These are phyloP conservation scores for Apiospora malaysiana DNA, from an alignment of 2,329 filamentous ascomycete species.

Conservation along the genomic window DNA sequence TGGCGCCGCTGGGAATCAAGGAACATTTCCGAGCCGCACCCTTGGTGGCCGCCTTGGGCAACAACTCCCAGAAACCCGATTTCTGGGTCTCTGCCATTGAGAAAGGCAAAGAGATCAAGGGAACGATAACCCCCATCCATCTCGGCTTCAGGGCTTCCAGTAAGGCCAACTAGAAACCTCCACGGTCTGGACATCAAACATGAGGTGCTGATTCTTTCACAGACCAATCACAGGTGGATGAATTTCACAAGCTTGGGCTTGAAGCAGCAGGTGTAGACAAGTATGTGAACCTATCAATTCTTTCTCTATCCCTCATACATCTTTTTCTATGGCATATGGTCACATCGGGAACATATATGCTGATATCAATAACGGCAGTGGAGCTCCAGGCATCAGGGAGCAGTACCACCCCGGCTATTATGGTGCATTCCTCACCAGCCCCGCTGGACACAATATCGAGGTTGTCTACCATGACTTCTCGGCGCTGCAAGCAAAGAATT, in stretches of 20 bases:
- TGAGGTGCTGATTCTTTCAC: not conserved
- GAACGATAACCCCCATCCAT: not conserved
- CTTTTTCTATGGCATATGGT: too few relatives aligned
- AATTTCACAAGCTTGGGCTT: constrained; percentile 19
- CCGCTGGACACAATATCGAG: constrained; percentile 17
- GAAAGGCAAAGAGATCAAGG: not conserved
- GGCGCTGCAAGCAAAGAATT: not conserved
- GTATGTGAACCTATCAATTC: not conserved
- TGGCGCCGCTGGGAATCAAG: constrained; percentile 14
- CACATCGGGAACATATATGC: not conserved
- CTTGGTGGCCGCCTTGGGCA: constrained; percentile 12
- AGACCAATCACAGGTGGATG: constrained; percentile 18
- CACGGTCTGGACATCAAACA: not conserved
- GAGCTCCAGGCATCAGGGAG: constrained; percentile 18
- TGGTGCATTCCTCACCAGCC: constrained; percentile 18
- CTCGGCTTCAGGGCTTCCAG: constrained; percentile 11
- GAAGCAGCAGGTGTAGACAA: constrained; percentile 4
- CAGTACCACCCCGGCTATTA: constrained; percentile 20
- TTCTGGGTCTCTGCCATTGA: not conserved
- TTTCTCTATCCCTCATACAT: not conserved
- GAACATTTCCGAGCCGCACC: constrained; percentile 11
- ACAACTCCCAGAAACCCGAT: not conserved
- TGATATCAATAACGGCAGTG: not conserved
- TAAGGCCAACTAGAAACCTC: not conserved
- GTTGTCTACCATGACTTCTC: constrained; percentile 16